Conservation (phyloP, 305 asterid genomes). For the Ilex paraguariensis region DNA sequence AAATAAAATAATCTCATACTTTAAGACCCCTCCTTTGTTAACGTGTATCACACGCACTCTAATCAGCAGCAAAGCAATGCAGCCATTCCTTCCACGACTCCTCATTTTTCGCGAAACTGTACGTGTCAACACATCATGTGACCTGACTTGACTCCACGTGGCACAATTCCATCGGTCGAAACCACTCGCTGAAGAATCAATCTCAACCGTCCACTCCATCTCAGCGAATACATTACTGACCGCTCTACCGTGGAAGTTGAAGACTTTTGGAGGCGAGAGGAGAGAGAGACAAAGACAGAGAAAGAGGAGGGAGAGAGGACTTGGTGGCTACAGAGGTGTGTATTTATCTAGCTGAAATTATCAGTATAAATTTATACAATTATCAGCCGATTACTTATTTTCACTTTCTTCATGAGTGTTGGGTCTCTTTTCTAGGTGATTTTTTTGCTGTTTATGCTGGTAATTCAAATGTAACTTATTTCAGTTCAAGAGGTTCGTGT, state of each 20-base stretch:
- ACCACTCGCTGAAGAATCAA: neutral
- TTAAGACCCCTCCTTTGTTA: too few relatives aligned
- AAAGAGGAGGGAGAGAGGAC: neutral
- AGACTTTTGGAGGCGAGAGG: too few relatives aligned
- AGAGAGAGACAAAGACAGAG: too few relatives aligned
- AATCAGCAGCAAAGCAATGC: neutral
- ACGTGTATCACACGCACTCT: too few relatives aligned
- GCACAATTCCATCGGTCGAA: neutral
- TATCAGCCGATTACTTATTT: too few relatives aligned
- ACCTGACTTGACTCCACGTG: neutral
- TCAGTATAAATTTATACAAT: too few relatives aligned
- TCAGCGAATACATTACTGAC: neutral
- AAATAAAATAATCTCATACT: too few relatives aligned
- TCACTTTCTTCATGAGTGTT: too few relatives aligned
- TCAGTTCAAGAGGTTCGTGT: neutral
- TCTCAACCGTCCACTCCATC: neutral
- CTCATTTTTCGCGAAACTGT: neutral
- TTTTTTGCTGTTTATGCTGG: neutral
- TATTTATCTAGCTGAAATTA: too few relatives aligned
- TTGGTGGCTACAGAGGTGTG: neutral
- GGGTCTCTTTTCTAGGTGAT: neutral
- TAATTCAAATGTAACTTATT: too few relatives aligned
- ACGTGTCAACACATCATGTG: neutral
- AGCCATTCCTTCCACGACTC: neutral
- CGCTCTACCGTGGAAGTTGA: neutral